Percentiles rank a stretch among this genome's conserved stretches.
Conservation (phyloP, 106 monocot genomes). For the Dendrobium catenatum region DNA sequence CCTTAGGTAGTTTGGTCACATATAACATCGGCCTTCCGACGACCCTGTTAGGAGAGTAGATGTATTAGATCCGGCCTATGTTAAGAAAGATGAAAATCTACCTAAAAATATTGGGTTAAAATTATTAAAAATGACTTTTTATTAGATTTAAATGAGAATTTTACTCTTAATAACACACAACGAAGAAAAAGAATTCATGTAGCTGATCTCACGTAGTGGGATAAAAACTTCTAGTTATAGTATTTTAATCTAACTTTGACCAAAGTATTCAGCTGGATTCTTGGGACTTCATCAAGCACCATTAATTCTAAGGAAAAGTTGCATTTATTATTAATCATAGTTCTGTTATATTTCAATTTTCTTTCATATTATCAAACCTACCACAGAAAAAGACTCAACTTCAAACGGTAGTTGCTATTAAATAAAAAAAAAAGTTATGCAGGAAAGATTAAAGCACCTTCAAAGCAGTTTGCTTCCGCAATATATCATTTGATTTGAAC, state of each 20-base stretch:
- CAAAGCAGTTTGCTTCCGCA: conserved; percentile 88
- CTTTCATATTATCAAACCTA: not conserved
- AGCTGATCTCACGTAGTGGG: too few relatives aligned
- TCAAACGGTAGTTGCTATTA: not conserved
- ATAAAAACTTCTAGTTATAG: too few relatives aligned
- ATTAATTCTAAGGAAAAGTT: not conserved
- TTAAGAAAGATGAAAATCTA: too few relatives aligned
- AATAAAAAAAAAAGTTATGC: not conserved
- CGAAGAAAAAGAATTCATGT: too few relatives aligned
- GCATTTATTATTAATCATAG: not conserved
- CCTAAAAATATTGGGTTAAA: too few relatives aligned
- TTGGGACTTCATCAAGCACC: not conserved
- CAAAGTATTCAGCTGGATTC: not conserved
- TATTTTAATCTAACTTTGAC: not conserved
- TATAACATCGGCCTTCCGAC: too few relatives aligned
- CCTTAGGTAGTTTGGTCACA: too few relatives aligned
- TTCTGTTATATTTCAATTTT: not conserved
- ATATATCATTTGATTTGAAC: conserved; percentile 97
- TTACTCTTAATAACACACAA: too few relatives aligned
- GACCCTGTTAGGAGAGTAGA: too few relatives aligned
- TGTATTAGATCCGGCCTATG: too few relatives aligned
- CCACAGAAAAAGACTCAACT: not conserved
- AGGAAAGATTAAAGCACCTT: conserved; percentile 44
- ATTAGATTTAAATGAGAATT: too few relatives aligned
- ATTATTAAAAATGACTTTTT: too few relatives aligned